phyloP scores from a whole-genome alignment of 805 yeast genomes.

The Saccharomycopsis sp. region DNA sequence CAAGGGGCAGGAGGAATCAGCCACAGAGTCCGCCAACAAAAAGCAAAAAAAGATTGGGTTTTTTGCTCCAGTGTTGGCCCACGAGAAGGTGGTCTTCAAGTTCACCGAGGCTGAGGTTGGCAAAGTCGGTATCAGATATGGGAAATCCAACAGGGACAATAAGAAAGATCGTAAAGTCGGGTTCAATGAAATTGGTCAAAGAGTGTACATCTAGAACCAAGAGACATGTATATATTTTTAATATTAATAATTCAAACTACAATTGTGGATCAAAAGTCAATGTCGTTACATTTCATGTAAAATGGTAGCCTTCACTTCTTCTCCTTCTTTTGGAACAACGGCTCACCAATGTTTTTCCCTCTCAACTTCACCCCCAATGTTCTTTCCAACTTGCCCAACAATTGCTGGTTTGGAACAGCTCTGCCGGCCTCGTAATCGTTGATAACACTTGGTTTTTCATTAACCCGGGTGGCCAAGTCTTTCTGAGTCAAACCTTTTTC shows the following conservation, averaged over 20 bases:
- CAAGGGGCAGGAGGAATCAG: conserved; percentile 41
- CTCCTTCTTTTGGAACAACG: conserved; percentile 55
- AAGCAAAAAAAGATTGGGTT: conserved; percentile 29
- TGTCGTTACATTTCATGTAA: no score
- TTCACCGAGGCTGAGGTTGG: conserved; percentile 78
- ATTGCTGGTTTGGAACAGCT: conserved; percentile 93
- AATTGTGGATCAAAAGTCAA: no score
- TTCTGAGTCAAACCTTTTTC: conserved; percentile 88
- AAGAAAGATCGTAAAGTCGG: conserved; percentile 74
- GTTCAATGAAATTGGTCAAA: conserved; percentile 59
- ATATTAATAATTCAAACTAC: no score
- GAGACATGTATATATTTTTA: no score
- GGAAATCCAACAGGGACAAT: conserved; percentile 80
- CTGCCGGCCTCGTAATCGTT: conserved; percentile 96
- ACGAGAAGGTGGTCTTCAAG: conserved; percentile 64
- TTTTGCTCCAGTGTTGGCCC: conserved; percentile 51
- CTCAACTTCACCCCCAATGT: conserved; percentile 90
- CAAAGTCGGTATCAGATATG: conserved; percentile 83
- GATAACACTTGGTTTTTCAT: conserved; percentile 91
- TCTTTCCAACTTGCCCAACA: conserved; percentile 86
- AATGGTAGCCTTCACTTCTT: conserved; percentile 10
- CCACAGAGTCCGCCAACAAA: conserved; percentile 22
- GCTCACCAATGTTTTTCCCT: conserved; percentile 92
- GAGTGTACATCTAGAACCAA: conserved; percentile 22
- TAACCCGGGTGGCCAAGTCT: conserved; percentile 90